Base-by-base conservation (phyloP, 2,329 filamentous ascomycete genomes). In the Emergomyces pasteurianus region DNA sequence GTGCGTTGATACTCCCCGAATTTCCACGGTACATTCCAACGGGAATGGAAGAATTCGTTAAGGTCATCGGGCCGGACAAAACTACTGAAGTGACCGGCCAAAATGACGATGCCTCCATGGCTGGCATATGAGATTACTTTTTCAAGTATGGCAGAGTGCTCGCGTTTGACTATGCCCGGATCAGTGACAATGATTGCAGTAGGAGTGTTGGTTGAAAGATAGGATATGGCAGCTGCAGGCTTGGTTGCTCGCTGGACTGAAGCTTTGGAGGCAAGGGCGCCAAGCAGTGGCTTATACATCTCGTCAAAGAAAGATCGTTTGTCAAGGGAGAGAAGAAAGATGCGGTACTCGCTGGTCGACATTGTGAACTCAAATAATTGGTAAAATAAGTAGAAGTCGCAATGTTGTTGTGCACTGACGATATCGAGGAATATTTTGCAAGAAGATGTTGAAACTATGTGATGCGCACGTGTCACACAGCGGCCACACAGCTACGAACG, bases 141-240 rank as follows among this genome's bases (percentile, higher is more conserved):
- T 12, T 67, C 52, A 16, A 71, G 58, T 3, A 70, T 64, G 9
- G 28, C n/a, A 9, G 55, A 53, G 61, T 69, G 64, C n/a, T 60
- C 56, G 10, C 31, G 3, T 8, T 65, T 14, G 3, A 63, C 63
- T 23, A 72, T 59, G 18, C 65, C 68, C 43, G 65, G 60, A 46
- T 71, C 69, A 4, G 68, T 70, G 58, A 66, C 61, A 10, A 72
- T 40, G 28, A 72, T 65, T 18, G 64, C 65, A 28, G 59, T 62
- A 12, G 66, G 67, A 9, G 26, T 52, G 23, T 52, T 9, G 26
- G 5, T 18, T 18, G 26, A 18, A 16, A 34, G 23, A 12, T 9
- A 52, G 18, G 26, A 4, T 2, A 52, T 4, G 26, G 49, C 14
- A 1, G 49, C 26, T 8, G 2, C 34, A 16, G 23, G 14, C 16